phyloP scores from a whole-genome alignment of 306 rosid genomes.

The Malus sieversii region DNA sequence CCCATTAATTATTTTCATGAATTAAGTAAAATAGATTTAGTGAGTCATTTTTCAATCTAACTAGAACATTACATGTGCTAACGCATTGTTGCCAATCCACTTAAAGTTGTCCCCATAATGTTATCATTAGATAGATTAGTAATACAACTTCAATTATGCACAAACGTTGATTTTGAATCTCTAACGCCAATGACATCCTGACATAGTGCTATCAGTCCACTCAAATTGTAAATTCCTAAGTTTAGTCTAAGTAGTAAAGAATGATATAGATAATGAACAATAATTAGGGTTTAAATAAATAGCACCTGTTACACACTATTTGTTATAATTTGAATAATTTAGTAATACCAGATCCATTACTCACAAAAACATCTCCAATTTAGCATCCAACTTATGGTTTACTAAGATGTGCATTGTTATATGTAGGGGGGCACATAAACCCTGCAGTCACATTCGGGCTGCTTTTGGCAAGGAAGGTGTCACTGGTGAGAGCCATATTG shows the following conservation, averaged over 20 bases:
- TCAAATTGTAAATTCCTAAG: not conserved
- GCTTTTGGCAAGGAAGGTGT: constrained; percentile 35
- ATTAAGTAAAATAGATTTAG: too few species aligned
- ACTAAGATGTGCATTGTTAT: not conserved
- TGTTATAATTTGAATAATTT: not conserved
- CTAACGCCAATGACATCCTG: not conserved
- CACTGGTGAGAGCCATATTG: constrained; percentile 28
- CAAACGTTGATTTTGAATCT: too few species aligned
- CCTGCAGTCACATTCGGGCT: constrained; percentile 48
- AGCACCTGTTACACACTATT: not conserved
- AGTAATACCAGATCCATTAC: not conserved
- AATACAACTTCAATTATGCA: too few species aligned
- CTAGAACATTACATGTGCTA: too few species aligned
- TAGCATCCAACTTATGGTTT: not conserved
- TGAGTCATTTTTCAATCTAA: too few species aligned
- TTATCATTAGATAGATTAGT: too few species aligned
- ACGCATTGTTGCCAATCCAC: too few species aligned
- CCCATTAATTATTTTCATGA: too few species aligned
- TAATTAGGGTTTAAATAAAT: too few species aligned
- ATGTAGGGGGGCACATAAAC: constrained; percentile 43
- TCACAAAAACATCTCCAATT: not conserved
- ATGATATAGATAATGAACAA: too few species aligned
- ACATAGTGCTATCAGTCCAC: not conserved
- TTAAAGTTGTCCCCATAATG: too few species aligned
- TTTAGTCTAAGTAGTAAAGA: too few species aligned